Evolutionary conservation across 2,329 filamentous ascomycete genomes (phyloP).

Genomic region (Pseudohalonectria lignicola): DNA sequence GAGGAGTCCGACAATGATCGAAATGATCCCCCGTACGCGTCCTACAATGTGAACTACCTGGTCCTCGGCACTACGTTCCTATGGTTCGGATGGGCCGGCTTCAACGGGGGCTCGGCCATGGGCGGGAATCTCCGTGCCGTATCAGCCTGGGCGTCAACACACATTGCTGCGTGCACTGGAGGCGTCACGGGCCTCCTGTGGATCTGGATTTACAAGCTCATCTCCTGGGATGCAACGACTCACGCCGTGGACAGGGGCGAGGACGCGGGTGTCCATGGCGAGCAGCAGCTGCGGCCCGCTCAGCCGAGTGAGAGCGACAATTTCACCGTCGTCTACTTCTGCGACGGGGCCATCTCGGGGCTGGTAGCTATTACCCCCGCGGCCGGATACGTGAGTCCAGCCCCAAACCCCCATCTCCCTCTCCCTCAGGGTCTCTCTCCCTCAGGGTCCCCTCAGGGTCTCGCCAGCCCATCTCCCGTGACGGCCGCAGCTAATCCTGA

Average conservation of each 20-base stretch:
- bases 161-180: constrained; percentile 41
- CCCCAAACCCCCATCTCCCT: constrained; percentile 40
- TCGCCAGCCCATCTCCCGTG: no score
- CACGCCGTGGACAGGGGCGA: no score
- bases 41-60: constrained; percentile 2
- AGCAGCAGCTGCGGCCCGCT: not conserved
- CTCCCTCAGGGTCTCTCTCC: no score
- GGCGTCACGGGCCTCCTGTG: constrained; percentile 42
- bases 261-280: no score
- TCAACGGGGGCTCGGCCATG: constrained; percentile 43
- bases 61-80: constrained; percentile 16
- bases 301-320: constrained; percentile 12
- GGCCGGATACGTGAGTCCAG: constrained; percentile 40
- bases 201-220: constrained; percentile 31
- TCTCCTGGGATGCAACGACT: not conserved
- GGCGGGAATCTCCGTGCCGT: constrained; percentile 41
- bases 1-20: no score
- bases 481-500: no score
- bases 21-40: no score
- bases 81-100: constrained; percentile 42
- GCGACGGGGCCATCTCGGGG: constrained; percentile 45
- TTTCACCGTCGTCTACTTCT: constrained; percentile 44
- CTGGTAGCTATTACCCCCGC: constrained; percentile 50
- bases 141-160: constrained; percentile 46
- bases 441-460: no score